Percentiles rank a stretch among this genome's conserved stretches.
These are phyloP conservation scores for Pseudofabraea citricarpa DNA, from an alignment of 2,329 filamentous ascomycete species.

Conservation along the genomic window DNA sequence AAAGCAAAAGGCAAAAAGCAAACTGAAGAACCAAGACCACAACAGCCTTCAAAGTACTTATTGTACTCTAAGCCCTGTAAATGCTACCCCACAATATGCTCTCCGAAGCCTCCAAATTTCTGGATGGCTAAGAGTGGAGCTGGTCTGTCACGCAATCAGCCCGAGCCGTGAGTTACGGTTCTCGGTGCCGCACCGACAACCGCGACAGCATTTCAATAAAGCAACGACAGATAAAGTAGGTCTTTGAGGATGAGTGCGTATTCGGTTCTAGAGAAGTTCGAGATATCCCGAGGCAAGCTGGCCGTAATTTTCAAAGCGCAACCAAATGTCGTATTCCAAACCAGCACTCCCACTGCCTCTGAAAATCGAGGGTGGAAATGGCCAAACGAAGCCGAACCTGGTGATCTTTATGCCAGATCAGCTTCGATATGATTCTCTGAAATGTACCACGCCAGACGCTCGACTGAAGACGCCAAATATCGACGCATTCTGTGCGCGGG, in stretches of 20 bases:
- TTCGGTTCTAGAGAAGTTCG: too few species aligned
- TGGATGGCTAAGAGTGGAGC: too few species aligned
- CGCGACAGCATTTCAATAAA: background rate
- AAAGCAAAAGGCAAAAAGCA: too few species aligned
- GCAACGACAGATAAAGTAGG: background rate
- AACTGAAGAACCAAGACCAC: too few species aligned
- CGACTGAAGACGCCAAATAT: constrained; percentile 36
- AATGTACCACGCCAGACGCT: constrained; percentile 25
- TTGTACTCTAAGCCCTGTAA: too few species aligned
- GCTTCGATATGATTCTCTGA: constrained; percentile 39
- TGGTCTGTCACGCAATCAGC: too few species aligned
- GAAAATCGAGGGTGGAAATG: background rate
- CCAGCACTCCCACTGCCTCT: background rate
- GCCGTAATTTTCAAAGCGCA: too few species aligned
- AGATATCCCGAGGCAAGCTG: too few species aligned
- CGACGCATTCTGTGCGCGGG: constrained; percentile 33
- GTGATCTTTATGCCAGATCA: constrained; percentile 45
- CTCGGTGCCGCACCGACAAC: background rate
- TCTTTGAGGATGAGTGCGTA: too few species aligned
- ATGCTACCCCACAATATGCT: too few species aligned
- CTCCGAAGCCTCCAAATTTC: too few species aligned
- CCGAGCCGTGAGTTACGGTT: background rate
- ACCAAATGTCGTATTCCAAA: background rate
- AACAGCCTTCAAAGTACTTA: too few species aligned
- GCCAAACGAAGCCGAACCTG: constrained; percentile 29